These are phyloP conservation scores for Flaveria bidentis DNA, from an alignment of 129 eudicot genomes.

Conservation along the genomic window DNA sequence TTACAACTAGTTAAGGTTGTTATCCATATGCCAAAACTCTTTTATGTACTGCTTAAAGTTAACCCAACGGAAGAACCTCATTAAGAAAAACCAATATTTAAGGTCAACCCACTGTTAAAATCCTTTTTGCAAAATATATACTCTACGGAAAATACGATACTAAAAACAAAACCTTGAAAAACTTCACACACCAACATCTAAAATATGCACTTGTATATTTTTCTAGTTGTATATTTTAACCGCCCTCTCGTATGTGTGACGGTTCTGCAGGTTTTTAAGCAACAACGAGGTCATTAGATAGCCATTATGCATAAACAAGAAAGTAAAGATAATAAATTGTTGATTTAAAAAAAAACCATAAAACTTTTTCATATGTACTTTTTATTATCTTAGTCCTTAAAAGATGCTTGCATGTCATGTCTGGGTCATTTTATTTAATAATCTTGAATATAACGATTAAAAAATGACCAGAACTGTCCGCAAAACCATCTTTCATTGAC, in stretches of 20 bases:
- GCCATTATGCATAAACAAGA: not conserved
- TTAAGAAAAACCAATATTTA: not conserved
- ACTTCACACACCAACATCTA: slow-evolving; percentile 26
- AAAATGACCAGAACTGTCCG: not conserved
- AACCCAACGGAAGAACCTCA: not conserved
- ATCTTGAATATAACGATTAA: not conserved
- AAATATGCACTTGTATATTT: slow-evolving; percentile 1
- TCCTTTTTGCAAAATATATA: slow-evolving; percentile 3
- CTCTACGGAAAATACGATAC: slow-evolving; percentile 25
- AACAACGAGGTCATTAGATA: not conserved
- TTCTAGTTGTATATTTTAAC: slow-evolving; percentile 90
- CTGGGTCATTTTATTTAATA: not conserved
- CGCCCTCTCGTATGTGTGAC: slow-evolving; percentile 89
- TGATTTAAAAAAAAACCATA: not conserved
- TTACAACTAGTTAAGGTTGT: slow-evolving; percentile 7
- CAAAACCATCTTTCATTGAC: not conserved
- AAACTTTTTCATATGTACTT: not conserved
- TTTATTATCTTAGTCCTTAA: not conserved
- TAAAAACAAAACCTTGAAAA: slow-evolving; percentile 32
- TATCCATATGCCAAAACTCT: slow-evolving; percentile 12
- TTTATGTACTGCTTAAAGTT: slow-evolving; percentile 14
- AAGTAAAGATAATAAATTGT: not conserved
- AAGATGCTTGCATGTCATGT: not conserved
- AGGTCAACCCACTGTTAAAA: slow-evolving; percentile 18
- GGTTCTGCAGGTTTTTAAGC: slow-evolving; percentile 65